Evolutionary conservation across 2,329 filamentous ascomycete species (phyloP).

Genomic region (Berkeleyomyces basicola): DNA sequence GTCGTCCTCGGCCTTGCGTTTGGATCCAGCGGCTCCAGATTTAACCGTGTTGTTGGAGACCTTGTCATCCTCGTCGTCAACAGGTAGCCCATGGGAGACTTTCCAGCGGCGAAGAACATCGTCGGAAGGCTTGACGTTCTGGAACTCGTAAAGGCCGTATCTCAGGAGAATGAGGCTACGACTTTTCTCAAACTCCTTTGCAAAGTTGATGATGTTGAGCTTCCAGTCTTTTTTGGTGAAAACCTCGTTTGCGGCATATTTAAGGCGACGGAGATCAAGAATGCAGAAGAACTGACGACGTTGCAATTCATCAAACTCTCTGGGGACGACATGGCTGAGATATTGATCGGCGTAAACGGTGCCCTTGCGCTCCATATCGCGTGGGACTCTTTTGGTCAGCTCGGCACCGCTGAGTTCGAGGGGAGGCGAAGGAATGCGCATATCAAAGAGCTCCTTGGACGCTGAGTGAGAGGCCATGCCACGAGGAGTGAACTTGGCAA

Average conservation of each 20-base stretch:
- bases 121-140: constrained; percentile 42
- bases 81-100: constrained; percentile 36
- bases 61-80: constrained; percentile 20
- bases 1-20: constrained; percentile 42
- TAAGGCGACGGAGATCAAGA: constrained; percentile 42
- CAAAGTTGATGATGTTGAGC: constrained; percentile 44
- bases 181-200: constrained; percentile 48
- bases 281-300: constrained; percentile 47
- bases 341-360: constrained; percentile 46
- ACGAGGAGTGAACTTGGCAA: constrained; percentile 30
- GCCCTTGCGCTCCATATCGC: constrained; percentile 32
- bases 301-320: constrained; percentile 41
- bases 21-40: constrained; percentile 23
- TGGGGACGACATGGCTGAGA: constrained; percentile 38
- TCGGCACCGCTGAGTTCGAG: constrained; percentile 38
- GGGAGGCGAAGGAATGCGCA: constrained; percentile 42
- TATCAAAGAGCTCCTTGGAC: constrained; percentile 34
- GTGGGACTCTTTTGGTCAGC: constrained; percentile 36
- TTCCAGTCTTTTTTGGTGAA: constrained; percentile 46
- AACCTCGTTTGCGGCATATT: constrained; percentile 44
- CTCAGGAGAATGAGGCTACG: constrained; percentile 43
- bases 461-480: constrained; percentile 33
- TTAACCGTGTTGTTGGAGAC: constrained; percentile 21
- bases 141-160: constrained; percentile 46
- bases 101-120: constrained; percentile 43